Evolutionary conservation across 352 stramenopile genomes (phyloP).

Genomic region (Pythium aphanidermatum): DNA sequence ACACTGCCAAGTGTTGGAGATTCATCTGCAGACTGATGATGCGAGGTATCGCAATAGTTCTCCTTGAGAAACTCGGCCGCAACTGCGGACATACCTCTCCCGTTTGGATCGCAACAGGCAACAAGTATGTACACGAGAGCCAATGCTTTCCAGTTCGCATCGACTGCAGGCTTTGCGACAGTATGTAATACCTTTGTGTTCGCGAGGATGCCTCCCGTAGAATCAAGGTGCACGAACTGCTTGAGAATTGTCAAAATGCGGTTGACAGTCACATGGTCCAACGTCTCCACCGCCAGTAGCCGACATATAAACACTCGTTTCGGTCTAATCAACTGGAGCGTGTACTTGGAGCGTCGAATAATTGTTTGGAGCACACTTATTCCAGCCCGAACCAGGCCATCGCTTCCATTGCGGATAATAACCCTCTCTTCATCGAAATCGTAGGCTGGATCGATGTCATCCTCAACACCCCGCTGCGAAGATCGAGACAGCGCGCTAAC

Average conservation of each 20-base stretch:
- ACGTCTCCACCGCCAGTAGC: conserved; percentile 58
- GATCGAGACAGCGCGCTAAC: conserved; percentile 40
- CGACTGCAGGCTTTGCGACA: conserved; percentile 23
- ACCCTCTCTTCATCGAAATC: conserved; percentile 60
- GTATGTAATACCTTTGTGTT: conserved; percentile 11
- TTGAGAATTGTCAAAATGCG: conserved; percentile 60
- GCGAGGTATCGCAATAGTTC: too few relatives aligned
- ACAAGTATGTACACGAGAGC: conserved; percentile 66
- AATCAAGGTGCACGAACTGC: conserved; percentile 49
- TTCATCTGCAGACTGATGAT: too few relatives aligned
- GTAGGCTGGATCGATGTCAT: conserved; percentile 28
- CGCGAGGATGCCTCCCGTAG: conserved; percentile 1
- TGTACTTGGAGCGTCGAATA: conserved; percentile 62
- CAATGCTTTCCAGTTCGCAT: conserved; percentile 66
- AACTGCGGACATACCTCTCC: conserved; percentile 64
- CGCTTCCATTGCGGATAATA: conserved; percentile 50
- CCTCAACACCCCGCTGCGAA: conserved; percentile 1
- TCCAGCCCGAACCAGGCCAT: conserved; percentile 62
- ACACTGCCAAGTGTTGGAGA: conserved; percentile 2
- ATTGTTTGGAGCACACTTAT: conserved; percentile 67
- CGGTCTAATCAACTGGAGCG: conserved; percentile 48
- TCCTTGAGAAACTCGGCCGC: conserved; percentile 73
- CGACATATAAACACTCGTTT: conserved; percentile 72
- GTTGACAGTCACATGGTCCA: conserved; percentile 68
- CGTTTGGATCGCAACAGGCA: conserved; percentile 71